Percentiles rank a stretch among this genome's conserved stretches.
These are phyloP conservation scores for Saccharomycopsis microspora DNA, from an alignment of 805 yeast species.

Conservation along the genomic window DNA sequence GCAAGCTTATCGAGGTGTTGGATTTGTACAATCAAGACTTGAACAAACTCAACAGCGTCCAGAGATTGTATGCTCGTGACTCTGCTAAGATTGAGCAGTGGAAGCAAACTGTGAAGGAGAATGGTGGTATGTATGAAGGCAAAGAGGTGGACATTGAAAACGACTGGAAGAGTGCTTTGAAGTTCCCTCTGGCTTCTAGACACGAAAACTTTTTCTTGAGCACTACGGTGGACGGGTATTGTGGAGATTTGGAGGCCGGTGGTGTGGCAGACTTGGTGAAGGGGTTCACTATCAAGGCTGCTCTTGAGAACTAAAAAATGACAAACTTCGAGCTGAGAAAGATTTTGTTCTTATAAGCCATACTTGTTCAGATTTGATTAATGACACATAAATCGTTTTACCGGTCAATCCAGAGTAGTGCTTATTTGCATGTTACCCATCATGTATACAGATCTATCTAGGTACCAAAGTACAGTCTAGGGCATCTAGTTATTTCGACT, in stretches of 20 bases:
- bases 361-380: background rate
- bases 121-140: conserved; percentile 33
- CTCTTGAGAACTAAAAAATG: conserved; percentile 26
- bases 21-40: conserved; percentile 72
- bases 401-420: too few relatives aligned
- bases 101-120: conserved; percentile 59
- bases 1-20: conserved; percentile 53
- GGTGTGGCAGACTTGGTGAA: conserved; percentile 58
- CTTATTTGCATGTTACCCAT: too few relatives aligned
- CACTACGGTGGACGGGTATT: conserved; percentile 57
- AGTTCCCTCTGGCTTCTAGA: conserved; percentile 60
- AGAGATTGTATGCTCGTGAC: conserved; percentile 65
- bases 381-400: too few relatives aligned
- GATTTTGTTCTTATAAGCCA: background rate
- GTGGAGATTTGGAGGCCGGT: conserved; percentile 59
- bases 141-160: conserved; percentile 32
- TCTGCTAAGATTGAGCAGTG: conserved; percentile 59
- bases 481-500: too few relatives aligned
- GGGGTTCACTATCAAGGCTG: conserved; percentile 46
- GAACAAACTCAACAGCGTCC: conserved; percentile 71
- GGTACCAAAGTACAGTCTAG: too few relatives aligned
- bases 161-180: conserved; percentile 58
- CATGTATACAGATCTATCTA: too few relatives aligned
- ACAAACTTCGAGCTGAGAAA: background rate
- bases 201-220: conserved; percentile 59